Conservation (phyloP, 1,284 basidiomycete genomes). For the Anthracocystis setariae region DNA sequence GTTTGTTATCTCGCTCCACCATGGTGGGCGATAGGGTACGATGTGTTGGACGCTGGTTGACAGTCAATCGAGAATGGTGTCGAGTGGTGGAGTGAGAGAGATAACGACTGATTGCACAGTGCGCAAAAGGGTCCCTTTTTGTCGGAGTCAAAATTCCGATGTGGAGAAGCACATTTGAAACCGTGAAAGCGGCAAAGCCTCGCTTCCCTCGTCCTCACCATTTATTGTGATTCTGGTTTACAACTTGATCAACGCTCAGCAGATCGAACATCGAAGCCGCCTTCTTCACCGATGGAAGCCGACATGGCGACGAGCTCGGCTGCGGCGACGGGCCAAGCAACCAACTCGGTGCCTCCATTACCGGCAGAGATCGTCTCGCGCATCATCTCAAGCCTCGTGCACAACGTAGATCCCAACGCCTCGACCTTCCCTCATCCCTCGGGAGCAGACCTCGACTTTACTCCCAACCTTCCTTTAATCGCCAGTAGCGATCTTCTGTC, state of each 20-base stretch:
- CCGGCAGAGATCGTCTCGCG: constrained; percentile 31
- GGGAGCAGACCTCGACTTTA: constrained; percentile 12
- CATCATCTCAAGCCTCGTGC: constrained; percentile 24
- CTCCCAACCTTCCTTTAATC: constrained; percentile 12
- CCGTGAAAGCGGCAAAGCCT: not conserved
- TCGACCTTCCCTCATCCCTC: constrained; percentile 29
- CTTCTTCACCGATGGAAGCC: not conserved
- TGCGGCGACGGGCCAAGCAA: not conserved
- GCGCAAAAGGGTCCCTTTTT: too few species aligned
- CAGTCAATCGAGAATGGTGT: too few species aligned
- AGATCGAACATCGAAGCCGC: not conserved
- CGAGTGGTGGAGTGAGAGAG: not conserved
- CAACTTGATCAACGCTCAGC: not conserved
- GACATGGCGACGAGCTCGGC: not conserved
- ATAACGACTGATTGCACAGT: too few species aligned
- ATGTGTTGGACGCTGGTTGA: not conserved
- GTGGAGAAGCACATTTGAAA: constrained; percentile 5
- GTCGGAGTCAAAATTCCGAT: too few species aligned
- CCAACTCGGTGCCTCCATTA: constrained; percentile 14
- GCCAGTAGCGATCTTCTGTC: constrained; percentile 17
- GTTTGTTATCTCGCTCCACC: constrained; percentile 3
- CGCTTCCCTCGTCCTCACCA: not conserved
- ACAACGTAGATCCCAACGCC: constrained; percentile 15
- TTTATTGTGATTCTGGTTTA: too few species aligned
- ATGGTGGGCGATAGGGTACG: constrained; percentile 3